phyloP scores from a whole-genome alignment of 2,329 filamentous ascomycete species.

The Cadophora sp. region DNA sequence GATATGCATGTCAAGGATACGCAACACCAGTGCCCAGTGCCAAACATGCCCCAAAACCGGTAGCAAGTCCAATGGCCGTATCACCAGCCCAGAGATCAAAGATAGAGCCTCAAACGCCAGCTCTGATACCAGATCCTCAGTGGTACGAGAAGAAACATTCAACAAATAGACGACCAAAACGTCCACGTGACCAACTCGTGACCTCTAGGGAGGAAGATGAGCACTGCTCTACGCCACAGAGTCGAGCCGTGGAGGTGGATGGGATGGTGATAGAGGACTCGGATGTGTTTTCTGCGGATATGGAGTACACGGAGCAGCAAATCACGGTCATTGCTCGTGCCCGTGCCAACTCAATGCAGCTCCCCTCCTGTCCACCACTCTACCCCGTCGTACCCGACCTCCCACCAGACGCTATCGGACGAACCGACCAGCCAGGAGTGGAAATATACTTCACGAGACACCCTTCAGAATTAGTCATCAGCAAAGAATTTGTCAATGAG shows the following conservation, averaged over 20 bases:
- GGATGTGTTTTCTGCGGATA: neutral
- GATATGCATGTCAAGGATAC: slow-evolving; percentile 45
- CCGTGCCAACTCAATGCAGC: slow-evolving; percentile 5
- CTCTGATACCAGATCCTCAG: slow-evolving; percentile 2
- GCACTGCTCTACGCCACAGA: neutral
- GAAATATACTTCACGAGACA: slow-evolving; percentile 45
- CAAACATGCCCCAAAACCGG: slow-evolving; percentile 6
- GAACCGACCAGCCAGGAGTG: slow-evolving; percentile 42
- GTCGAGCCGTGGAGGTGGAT: neutral
- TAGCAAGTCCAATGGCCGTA: neutral
- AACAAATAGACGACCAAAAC: neutral
- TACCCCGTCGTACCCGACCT: slow-evolving; percentile 33
- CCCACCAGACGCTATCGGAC: slow-evolving; percentile 39
- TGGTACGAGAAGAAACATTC: slow-evolving; percentile 11
- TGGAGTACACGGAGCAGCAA: neutral
- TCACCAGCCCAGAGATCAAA: neutral
- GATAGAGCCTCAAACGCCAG: slow-evolving; percentile 4
- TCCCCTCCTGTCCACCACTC: slow-evolving; percentile 10
- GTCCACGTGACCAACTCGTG: neutral
- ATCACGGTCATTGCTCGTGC: neutral
- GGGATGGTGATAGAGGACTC: neutral
- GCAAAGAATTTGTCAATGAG: slow-evolving; percentile 44
- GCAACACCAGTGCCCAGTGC: slow-evolving; percentile 4
- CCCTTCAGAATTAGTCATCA: slow-evolving; percentile 43
- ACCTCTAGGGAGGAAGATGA: neutral